Evolutionary conservation across 495 filamentous ascomycete species (phyloP).

Genomic region (Neurospora hispaniola): DNA sequence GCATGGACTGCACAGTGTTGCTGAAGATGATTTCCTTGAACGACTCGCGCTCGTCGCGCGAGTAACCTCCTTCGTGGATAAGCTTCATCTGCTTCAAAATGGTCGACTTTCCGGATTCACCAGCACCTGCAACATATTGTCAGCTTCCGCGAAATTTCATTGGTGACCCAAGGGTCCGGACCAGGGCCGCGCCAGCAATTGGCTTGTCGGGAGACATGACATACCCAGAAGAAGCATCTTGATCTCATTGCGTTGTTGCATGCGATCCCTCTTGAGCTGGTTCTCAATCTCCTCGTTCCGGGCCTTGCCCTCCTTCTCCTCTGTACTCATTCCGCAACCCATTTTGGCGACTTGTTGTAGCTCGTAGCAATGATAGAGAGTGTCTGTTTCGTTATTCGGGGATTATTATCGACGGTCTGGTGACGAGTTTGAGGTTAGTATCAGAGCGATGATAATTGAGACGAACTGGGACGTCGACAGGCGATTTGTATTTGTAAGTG

Average conservation of each 20-base stretch:
- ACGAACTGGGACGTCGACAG: background rate
- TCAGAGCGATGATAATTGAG: background rate
- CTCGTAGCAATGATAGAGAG: slow-evolving; percentile 9
- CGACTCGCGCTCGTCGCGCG: slow-evolving; percentile 66
- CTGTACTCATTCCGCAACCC: slow-evolving; percentile 99
- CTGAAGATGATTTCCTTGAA: slow-evolving; percentile 98
- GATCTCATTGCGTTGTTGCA: slow-evolving; percentile 94
- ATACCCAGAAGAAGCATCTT: slow-evolving; percentile 98
- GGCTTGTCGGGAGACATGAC: slow-evolving; percentile 18
- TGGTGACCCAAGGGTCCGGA: background rate
- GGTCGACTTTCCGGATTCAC: slow-evolving; percentile 98
- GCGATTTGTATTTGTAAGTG: background rate
- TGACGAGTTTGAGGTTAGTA: background rate
- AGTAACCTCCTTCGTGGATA: slow-evolving; percentile 73
- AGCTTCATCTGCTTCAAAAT: slow-evolving; percentile 99
- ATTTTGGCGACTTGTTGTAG: slow-evolving; percentile 51
- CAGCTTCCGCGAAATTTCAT: slow-evolving; percentile 1
- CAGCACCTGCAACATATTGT: slow-evolving; percentile 59
- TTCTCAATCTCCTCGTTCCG: slow-evolving; percentile 99
- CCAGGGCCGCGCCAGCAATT: background rate
- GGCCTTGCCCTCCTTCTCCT: slow-evolving; percentile 99
- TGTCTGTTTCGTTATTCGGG: slow-evolving; percentile 6
- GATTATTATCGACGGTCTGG: background rate
- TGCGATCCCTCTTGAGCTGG: slow-evolving; percentile 88
- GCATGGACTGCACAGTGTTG: slow-evolving; percentile 94